Conservation (phyloP, 2,329 filamentous ascomycete genomes). For the Aspergillus calidoustus region DNA sequence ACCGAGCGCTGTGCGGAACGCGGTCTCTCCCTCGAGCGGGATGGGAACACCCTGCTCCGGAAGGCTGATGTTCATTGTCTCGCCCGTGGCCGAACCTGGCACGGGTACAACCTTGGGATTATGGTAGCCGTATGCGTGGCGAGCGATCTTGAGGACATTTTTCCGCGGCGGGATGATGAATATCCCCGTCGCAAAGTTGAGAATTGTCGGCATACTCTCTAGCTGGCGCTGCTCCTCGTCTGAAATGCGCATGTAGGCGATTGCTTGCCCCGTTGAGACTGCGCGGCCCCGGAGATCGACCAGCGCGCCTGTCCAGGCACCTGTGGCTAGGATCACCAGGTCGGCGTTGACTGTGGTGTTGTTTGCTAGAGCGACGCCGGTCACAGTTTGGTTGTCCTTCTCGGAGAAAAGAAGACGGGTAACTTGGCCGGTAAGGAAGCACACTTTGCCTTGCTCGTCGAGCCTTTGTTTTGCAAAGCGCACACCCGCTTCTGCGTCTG, state of each 20-base stretch:
- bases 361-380: conserved; percentile 58
- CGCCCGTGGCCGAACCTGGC: conserved; percentile 28
- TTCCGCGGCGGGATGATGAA: conserved; percentile 61
- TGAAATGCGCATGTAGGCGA: conserved; percentile 78
- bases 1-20: conserved; percentile 64
- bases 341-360: conserved; percentile 64
- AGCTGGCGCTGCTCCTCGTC: conserved; percentile 70
- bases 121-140: conserved; percentile 71
- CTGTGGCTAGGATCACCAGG: conserved; percentile 78
- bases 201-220: conserved; percentile 66
- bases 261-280: conserved; percentile 78
- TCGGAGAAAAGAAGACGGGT: conserved; percentile 37
- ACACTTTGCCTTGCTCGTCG: conserved; percentile 41
- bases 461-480: conserved; percentile 44
- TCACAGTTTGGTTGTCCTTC: conserved; percentile 25
- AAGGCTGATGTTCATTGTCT: conserved; percentile 44
- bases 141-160: conserved; percentile 68
- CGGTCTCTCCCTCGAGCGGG: conserved; percentile 62
- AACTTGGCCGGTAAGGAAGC: conserved; percentile 42
- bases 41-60: conserved; percentile 43
- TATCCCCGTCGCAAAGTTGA: conserved; percentile 55
- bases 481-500: conserved; percentile 48
- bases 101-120: conserved; percentile 46
- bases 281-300: conserved; percentile 77
- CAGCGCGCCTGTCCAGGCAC: conserved; percentile 82